A percentile compares a stretch with the other conserved stretches of the same genome.
phyloP scores from a whole-genome alignment of 2,329 filamentous ascomycete species.

The Aureobasidium sp. region DNA sequence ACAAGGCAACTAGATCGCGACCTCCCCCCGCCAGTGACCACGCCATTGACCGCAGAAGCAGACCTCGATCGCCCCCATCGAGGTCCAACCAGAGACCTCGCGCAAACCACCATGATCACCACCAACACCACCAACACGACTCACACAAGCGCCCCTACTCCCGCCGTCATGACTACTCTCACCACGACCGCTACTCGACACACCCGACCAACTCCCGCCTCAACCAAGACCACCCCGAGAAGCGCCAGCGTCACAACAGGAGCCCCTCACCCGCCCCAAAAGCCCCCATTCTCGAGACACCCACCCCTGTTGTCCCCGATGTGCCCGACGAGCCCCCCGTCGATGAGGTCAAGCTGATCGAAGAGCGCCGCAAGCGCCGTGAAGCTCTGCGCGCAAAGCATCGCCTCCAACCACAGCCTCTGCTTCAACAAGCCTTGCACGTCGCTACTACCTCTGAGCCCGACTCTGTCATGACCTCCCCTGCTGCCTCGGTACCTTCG shows the following conservation, averaged over 20 bases:
- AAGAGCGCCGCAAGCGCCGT: slow-evolving; percentile 74
- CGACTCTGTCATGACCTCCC: slow-evolving; percentile 11
- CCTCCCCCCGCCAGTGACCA: slow-evolving; percentile 62
- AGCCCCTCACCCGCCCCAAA: slow-evolving; percentile 18
- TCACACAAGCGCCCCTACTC: slow-evolving; percentile 15
- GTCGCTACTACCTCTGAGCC: neutral
- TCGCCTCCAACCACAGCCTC: slow-evolving; percentile 45
- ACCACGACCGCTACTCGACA: slow-evolving; percentile 39
- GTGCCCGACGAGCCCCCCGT: slow-evolving; percentile 41
- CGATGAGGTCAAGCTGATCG: slow-evolving; percentile 79
- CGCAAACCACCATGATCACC: slow-evolving; percentile 44
- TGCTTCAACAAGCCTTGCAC: slow-evolving; percentile 17
- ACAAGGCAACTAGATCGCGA: slow-evolving; percentile 77
- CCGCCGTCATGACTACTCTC: slow-evolving; percentile 54
- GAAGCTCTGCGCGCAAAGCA: slow-evolving; percentile 83
- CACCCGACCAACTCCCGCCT: neutral
- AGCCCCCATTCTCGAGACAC: neutral
- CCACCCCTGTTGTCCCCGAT: slow-evolving; percentile 38
- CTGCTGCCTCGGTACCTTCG: slow-evolving; percentile 46
- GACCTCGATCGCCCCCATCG: slow-evolving; percentile 45
- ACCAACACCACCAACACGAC: slow-evolving; percentile 31
- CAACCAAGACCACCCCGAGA: neutral
- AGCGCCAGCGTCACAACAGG: slow-evolving; percentile 15
- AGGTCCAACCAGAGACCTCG: slow-evolving; percentile 28
- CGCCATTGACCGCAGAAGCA: slow-evolving; percentile 89